These are phyloP conservation scores for Penicillium bovifimosum DNA, from an alignment of 495 filamentous ascomycete genomes.

Conservation along the genomic window DNA sequence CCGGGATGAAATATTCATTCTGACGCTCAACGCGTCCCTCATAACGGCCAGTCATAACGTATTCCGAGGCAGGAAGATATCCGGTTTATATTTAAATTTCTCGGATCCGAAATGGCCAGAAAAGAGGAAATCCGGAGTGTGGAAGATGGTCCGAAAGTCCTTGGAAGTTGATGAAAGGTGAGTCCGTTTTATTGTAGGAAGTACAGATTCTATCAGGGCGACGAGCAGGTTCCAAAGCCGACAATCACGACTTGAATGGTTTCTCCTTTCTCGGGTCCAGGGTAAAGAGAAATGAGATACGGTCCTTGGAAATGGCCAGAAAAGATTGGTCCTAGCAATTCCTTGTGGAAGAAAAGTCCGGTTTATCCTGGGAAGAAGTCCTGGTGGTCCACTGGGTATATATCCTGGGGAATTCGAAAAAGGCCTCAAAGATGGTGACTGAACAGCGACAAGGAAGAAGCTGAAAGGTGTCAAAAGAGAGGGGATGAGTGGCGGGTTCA, in stretches of 20 bases:
- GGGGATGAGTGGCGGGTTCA: slow-evolving; percentile 7
- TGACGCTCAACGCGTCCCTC: slow-evolving; percentile 47
- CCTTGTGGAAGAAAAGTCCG: slow-evolving; percentile 19
- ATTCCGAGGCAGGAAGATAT: slow-evolving; percentile 24
- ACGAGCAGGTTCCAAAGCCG: slow-evolving; percentile 13
- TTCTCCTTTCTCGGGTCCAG: slow-evolving; percentile 9
- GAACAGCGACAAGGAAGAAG: slow-evolving; percentile 7
- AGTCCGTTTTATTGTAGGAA: slow-evolving; percentile 23
- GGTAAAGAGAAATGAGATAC: slow-evolving; percentile 12
- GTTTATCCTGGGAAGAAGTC: slow-evolving; percentile 19
- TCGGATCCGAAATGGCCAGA: slow-evolving; percentile 36
- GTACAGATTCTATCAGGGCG: slow-evolving; percentile 27
- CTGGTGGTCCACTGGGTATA: slow-evolving; percentile 18
- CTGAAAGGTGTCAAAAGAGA: slow-evolving; percentile 1
- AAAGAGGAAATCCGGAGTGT: slow-evolving; percentile 13
- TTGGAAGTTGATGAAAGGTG: slow-evolving; percentile 8
- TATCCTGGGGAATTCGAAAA: slow-evolving; percentile 18
- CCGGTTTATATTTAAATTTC: slow-evolving; percentile 29
- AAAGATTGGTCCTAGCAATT: slow-evolving; percentile 16
- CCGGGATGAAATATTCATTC: slow-evolving; percentile 83
- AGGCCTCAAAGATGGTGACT: slow-evolving; percentile 11
- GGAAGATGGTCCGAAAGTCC: slow-evolving; percentile 11
- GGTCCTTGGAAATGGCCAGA: slow-evolving; percentile 21
- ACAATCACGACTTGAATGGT: slow-evolving; percentile 20
- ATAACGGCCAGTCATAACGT: slow-evolving; percentile 45